These are phyloP conservation scores for Chalciporus piperatus DNA, from an alignment of 768 basidiomycete genomes.

Conservation along the genomic window DNA sequence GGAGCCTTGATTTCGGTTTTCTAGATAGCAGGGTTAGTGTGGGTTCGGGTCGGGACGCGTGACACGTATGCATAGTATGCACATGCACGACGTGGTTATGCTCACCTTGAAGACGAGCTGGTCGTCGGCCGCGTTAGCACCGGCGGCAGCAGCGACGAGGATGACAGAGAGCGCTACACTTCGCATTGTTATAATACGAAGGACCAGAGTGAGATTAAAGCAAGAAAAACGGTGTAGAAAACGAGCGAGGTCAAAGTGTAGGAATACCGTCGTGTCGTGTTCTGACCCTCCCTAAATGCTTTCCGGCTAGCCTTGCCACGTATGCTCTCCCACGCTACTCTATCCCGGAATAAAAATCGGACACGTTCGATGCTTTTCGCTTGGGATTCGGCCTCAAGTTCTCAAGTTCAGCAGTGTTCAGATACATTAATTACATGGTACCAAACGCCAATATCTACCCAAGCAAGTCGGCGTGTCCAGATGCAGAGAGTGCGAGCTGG, in stretches of 20 bases:
- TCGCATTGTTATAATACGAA: slow-evolving; percentile 77
- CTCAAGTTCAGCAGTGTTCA: background rate
- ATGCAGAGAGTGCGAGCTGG: slow-evolving; percentile 89
- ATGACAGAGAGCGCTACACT: slow-evolving; percentile 78
- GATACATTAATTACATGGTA: slow-evolving; percentile 11
- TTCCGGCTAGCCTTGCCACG: slow-evolving; percentile 41
- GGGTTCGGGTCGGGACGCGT: background rate
- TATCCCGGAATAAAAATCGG: background rate
- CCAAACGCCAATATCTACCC: slow-evolving; percentile 41
- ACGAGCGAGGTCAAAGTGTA: slow-evolving; percentile 38
- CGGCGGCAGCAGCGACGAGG: slow-evolving; percentile 63
- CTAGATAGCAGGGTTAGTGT: slow-evolving; percentile 37
- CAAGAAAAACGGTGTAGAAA: slow-evolving; percentile 25
- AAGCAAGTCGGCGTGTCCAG: slow-evolving; percentile 91
- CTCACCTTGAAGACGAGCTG: slow-evolving; percentile 69
- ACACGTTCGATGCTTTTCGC: slow-evolving; percentile 8
- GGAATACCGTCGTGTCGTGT: slow-evolving; percentile 12
- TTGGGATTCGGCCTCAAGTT: slow-evolving; percentile 1
- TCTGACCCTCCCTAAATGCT: slow-evolving; percentile 32
- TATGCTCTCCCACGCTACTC: slow-evolving; percentile 41
- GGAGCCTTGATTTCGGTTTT: slow-evolving; percentile 76
- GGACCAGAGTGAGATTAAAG: slow-evolving; percentile 46
- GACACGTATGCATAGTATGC: slow-evolving; percentile 10
- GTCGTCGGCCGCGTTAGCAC: slow-evolving; percentile 58
- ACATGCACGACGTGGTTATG: slow-evolving; percentile 9